A percentile compares a stretch with the other conserved stretches of the same genome.
Conservation (phyloP, 1,284 basidiomycete species). For the Moesziomyces sp. region DNA sequence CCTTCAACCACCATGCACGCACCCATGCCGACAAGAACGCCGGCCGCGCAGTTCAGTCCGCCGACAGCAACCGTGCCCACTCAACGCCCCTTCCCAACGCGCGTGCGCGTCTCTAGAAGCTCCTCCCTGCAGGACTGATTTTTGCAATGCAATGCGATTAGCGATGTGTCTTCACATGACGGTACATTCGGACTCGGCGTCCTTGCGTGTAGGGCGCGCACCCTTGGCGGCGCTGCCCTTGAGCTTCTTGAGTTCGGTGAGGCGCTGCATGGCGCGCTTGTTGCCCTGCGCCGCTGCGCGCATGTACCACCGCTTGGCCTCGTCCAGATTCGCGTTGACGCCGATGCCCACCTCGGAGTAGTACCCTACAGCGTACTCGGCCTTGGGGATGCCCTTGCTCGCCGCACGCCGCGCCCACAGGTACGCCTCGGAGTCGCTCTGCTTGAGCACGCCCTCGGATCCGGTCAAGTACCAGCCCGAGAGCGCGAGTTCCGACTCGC, state of each 20-base stretch:
- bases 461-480: conserved; percentile 94
- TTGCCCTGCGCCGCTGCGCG: conserved; percentile 85
- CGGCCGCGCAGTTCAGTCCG: conserved; percentile 6
- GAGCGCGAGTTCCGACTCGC: conserved; percentile 92
- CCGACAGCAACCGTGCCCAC: conserved; percentile 29
- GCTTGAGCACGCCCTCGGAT: conserved; percentile 89
- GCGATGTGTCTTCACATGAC: conserved; percentile 33
- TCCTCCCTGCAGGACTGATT: too few relatives aligned
- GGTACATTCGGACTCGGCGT: conserved; percentile 58
- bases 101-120: too few relatives aligned
- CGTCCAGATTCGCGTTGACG: conserved; percentile 92
- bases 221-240: conserved; percentile 49
- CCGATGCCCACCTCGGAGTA: conserved; percentile 98
- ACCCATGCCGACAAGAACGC: conserved; percentile 5
- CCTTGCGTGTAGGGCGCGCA: conserved; percentile 55
- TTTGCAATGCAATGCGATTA: too few relatives aligned
- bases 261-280: conserved; percentile 90
- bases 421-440: conserved; percentile 96
- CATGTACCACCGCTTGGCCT: conserved; percentile 99
- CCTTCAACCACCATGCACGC: conserved; percentile 36
- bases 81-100: too few relatives aligned
- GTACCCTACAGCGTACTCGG: conserved; percentile 84
- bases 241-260: conserved; percentile 78
- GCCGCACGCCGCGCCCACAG: conserved; percentile 70
- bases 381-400: conserved; percentile 69